These are phyloP conservation scores for Jamesozyma gamospora DNA, from an alignment of 805 yeast genomes.

Conservation along the genomic window DNA sequence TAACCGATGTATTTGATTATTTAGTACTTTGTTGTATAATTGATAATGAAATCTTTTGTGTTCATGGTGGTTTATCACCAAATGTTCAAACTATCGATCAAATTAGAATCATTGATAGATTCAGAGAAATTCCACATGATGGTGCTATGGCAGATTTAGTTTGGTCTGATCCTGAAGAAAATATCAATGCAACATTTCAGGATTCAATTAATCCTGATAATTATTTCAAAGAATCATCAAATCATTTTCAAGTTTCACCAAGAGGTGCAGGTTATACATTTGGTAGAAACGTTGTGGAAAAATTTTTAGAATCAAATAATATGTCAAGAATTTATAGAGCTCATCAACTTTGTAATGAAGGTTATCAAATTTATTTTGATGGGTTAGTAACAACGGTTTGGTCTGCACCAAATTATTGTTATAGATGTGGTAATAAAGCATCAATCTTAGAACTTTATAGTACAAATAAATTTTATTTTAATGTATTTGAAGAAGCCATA, in stretches of 20 bases:
- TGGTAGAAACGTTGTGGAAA: conserved; percentile 83
- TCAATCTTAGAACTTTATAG: conserved; percentile 84
- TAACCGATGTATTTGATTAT: conserved; percentile 90
- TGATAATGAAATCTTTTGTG: conserved; percentile 83
- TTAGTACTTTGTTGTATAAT: conserved; percentile 82
- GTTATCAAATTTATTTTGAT: conserved; percentile 82
- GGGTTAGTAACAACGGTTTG: conserved; percentile 93
- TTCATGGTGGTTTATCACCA: conserved; percentile 95
- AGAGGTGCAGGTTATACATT: conserved; percentile 98
- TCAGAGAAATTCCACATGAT: conserved; percentile 93
- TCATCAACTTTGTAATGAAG: conserved; percentile 94
- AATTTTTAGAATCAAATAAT: conserved; percentile 67
- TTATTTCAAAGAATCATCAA: conserved; percentile 16
- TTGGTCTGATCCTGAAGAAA: conserved; percentile 97
- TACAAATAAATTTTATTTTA: conserved; percentile 61
- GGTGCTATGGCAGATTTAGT: conserved; percentile 99
- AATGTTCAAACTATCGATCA: conserved; percentile 91
- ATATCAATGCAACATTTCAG: too few species aligned
- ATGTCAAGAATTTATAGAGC: conserved; percentile 83
- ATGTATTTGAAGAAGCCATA: conserved; percentile 95
- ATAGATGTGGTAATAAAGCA: conserved; percentile 93
- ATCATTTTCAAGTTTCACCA: conserved; percentile 79
- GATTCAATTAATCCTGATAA: conserved; percentile 22
- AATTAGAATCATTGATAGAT: conserved; percentile 79
- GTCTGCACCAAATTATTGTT: conserved; percentile 98